Percentiles rank a stretch among this genome's conserved stretches.
Evolutionary conservation across 495 filamentous ascomycete species (phyloP).

Genomic region (Annulohypoxylon moriforme): DNA sequence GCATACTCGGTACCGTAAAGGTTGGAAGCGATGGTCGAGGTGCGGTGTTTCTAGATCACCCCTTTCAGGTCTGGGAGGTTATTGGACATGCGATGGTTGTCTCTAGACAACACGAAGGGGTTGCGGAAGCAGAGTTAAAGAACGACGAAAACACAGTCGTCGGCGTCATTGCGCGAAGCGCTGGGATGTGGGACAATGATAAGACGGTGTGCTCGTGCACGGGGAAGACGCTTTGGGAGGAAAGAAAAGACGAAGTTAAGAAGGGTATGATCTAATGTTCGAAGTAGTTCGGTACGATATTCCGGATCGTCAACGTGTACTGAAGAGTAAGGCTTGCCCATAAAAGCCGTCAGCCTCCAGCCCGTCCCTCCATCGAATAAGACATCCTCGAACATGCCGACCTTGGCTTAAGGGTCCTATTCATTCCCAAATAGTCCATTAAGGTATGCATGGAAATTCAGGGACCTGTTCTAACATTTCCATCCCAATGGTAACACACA

Average conservation of each 20-base stretch:
- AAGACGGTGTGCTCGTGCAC: constrained; percentile 96
- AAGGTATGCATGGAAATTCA: constrained; percentile 16
- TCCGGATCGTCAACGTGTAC: constrained; percentile 15
- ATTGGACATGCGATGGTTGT: constrained; percentile 92
- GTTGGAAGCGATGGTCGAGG: constrained; percentile 77
- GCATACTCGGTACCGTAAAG: constrained; percentile 77
- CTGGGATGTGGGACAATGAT: constrained; percentile 97
- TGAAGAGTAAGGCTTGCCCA: constrained; percentile 6
- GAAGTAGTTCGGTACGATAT: constrained; percentile 16
- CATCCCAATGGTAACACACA: background rate
- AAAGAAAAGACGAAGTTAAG: constrained; percentile 86
- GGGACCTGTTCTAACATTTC: constrained; percentile 19
- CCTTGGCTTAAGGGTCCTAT: background rate
- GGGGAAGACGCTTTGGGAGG: constrained; percentile 98
- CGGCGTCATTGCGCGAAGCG: constrained; percentile 92
- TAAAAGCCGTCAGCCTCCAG: constrained; percentile 10
- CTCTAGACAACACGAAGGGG: constrained; percentile 65
- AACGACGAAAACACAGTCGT: constrained; percentile 87
- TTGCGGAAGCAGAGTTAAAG: constrained; percentile 60
- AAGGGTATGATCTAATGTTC: constrained; percentile 78
- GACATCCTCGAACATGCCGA: background rate
- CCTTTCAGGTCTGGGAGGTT: constrained; percentile 92
- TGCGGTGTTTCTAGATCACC: constrained; percentile 79
- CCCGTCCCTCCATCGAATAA: constrained; percentile 14
- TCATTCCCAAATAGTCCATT: constrained; percentile 6